Evolutionary conservation across 2,329 filamentous ascomycete genomes (phyloP).

Genomic region (Bipolaris sorokiniana): DNA sequence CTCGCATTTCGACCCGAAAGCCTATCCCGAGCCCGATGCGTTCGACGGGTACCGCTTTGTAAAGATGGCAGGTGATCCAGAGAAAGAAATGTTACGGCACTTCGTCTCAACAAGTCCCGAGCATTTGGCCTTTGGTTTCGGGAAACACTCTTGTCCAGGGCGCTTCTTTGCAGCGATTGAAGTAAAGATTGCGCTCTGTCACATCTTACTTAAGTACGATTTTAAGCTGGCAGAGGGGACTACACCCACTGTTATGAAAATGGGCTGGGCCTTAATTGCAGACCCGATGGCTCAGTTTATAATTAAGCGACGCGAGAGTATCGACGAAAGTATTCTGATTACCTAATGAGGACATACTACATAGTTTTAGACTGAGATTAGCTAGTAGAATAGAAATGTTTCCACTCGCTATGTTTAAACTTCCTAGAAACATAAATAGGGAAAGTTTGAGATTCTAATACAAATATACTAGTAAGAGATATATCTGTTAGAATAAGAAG

Average conservation of each 20-base stretch:
- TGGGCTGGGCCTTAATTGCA: background rate
- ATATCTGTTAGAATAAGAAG: no score
- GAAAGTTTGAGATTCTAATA: no score
- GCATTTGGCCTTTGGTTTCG: constrained; percentile 26
- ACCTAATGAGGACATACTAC: no score
- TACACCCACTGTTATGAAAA: background rate
- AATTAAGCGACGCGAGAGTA: background rate
- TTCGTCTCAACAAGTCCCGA: constrained; percentile 17
- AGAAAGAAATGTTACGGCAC: constrained; percentile 8
- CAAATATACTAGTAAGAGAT: no score
- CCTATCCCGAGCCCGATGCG: constrained; percentile 13
- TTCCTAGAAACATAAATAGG: no score
- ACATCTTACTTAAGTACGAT: background rate
- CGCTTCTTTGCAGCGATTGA: background rate
- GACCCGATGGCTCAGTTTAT: background rate
- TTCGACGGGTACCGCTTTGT: constrained; percentile 22
- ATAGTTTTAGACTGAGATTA: no score
- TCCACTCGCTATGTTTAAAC: no score
- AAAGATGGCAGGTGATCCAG: constrained; percentile 12
- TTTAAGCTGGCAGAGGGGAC: background rate
- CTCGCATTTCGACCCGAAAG: constrained; percentile 7
- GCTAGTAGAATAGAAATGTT: no score
- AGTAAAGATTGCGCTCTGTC: constrained; percentile 1
- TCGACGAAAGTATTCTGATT: background rate
- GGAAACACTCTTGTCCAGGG: background rate